Evolutionary conservation across 2,329 filamentous ascomycete genomes (phyloP).

Genomic region (Penicillium sp.): DNA sequence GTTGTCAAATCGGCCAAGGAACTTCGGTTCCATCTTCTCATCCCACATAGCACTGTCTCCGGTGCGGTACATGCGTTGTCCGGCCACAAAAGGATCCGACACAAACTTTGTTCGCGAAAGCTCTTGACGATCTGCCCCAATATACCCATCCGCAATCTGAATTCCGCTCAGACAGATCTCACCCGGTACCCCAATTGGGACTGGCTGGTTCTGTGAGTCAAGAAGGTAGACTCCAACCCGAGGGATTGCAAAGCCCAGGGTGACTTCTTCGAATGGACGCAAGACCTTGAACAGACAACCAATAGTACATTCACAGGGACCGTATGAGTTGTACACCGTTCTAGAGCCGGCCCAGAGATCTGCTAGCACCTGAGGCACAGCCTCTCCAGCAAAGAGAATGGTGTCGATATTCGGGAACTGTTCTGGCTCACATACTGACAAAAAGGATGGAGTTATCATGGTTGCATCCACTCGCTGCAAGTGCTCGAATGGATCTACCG

Average conservation of each 20-base stretch:
- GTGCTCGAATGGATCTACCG: constrained; percentile 30
- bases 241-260: constrained; percentile 39
- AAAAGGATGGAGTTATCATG: neutral
- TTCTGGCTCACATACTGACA: constrained; percentile 31
- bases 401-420: constrained; percentile 34
- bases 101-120: neutral
- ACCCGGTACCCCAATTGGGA: constrained; percentile 40
- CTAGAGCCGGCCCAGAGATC: constrained; percentile 36
- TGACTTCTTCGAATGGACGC: constrained; percentile 25
- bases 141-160: constrained; percentile 47
- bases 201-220: constrained; percentile 31
- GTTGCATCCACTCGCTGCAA: constrained; percentile 20
- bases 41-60: neutral
- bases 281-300: constrained; percentile 4
- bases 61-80: neutral
- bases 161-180: constrained; percentile 48
- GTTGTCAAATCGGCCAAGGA: neutral
- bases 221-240: constrained; percentile 47
- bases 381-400: constrained; percentile 44
- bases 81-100: neutral
- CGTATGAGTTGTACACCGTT: constrained; percentile 47
- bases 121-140: constrained; percentile 29
- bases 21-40: neutral
- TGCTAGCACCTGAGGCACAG: constrained; percentile 34
- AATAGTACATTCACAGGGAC: constrained; percentile 46